Evolutionary conservation across 2,329 filamentous ascomycete genomes (phyloP).

Genomic region (Chaetothyriales sp.): DNA sequence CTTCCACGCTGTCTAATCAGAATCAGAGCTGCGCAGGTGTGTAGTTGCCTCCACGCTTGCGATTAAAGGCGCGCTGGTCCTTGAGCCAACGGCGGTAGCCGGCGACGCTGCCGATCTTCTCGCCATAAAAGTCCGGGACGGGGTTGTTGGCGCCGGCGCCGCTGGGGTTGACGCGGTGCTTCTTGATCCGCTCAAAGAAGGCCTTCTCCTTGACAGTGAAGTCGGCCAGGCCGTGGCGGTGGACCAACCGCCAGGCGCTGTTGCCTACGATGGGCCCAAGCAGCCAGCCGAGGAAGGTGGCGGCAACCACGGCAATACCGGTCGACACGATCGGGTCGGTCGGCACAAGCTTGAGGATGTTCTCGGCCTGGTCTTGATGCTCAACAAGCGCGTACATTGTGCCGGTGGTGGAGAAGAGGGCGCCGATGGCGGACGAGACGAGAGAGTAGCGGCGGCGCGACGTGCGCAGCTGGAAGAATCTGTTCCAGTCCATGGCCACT

Average conservation of each 20-base stretch:
- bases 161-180: constrained; percentile 78
- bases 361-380: constrained; percentile 13
- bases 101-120: constrained; percentile 87
- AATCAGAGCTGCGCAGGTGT: not conserved
- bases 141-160: constrained; percentile 83
- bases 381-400: constrained; percentile 21
- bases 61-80: constrained; percentile 93
- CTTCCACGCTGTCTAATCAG: not conserved
- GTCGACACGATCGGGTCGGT: constrained; percentile 79
- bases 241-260: constrained; percentile 59
- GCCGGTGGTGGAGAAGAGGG: constrained; percentile 46
- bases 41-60: constrained; percentile 45
- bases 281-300: constrained; percentile 73
- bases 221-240: constrained; percentile 38
- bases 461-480: constrained; percentile 80
- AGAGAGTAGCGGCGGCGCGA: constrained; percentile 73
- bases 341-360: constrained; percentile 14
- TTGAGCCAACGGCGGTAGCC: constrained; percentile 93
- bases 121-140: constrained; percentile 93
- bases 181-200: constrained; percentile 84
- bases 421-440: constrained; percentile 54
- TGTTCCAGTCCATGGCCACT: constrained; percentile 65
- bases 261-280: constrained; percentile 70
- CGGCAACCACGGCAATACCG: constrained; percentile 62
- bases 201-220: constrained; percentile 65